phyloP scores from a whole-genome alignment of 1,284 basidiomycete genomes.

The Trametes versicolor region DNA sequence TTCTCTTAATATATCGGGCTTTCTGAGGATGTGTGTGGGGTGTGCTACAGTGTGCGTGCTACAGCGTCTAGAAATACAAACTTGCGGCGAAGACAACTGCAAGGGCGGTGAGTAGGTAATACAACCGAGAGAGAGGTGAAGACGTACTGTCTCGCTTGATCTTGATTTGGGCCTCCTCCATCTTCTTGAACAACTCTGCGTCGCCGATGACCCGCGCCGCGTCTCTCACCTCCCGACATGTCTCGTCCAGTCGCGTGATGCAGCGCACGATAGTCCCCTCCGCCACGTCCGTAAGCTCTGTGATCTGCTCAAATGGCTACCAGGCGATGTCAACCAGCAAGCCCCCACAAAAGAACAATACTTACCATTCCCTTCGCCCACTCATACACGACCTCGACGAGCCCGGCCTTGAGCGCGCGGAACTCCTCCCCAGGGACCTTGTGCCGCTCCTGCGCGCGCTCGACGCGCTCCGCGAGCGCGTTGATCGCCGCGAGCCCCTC shows the following conservation, averaged over 20 bases:
- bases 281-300: constrained; percentile 91
- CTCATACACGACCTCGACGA: constrained; percentile 97
- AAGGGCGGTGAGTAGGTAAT: constrained; percentile 9
- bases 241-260: constrained; percentile 97
- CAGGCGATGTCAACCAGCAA: constrained; percentile 1
- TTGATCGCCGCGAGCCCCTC: constrained; percentile 84
- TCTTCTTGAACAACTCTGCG: constrained; percentile 94
- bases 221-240: constrained; percentile 96
- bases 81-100: constrained; percentile 88
- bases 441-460: constrained; percentile 80
- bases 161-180: constrained; percentile 94
- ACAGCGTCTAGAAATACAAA: constrained; percentile 75
- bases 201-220: constrained; percentile 98
- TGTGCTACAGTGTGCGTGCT: constrained; percentile 6
- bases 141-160: constrained; percentile 94
- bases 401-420: constrained; percentile 85
- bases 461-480: constrained; percentile 86
- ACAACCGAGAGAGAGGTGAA: not conserved
- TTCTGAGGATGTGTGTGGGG: constrained; percentile 34
- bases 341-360: constrained; percentile 16
- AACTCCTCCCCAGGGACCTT: constrained; percentile 86
- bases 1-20: constrained; percentile 41
- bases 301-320: constrained; percentile 96
- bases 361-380: constrained; percentile 98
- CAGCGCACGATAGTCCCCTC: constrained; percentile 98